Base-by-base conservation (phyloP, 208 protist genomes). In the Herpetomonas tarakana region DNA sequence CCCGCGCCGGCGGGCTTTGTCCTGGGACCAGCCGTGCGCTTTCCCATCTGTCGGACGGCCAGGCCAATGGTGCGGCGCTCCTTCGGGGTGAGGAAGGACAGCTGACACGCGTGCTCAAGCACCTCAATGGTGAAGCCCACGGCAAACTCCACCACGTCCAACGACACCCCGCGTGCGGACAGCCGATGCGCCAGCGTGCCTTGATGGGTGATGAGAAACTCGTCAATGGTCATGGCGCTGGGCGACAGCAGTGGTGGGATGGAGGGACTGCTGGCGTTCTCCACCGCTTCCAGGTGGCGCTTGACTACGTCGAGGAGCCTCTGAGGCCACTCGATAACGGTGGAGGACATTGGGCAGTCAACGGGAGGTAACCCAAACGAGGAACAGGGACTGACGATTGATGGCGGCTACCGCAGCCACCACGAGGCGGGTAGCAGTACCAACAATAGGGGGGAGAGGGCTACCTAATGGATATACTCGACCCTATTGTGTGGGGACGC, bases 21-120 rank as follows among this genome's bases (percentile, higher is more conserved):
- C 25, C 2, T 3, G 47, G 46, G 21, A 18, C 53, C 53, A n/a
- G 65, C 14, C 12, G 69, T 39, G 14, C 65, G 63, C 59, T 71
- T 71, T 54, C 71, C 70, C 24, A 67, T 39, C 51, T 76, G 70
- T 9, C 59, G 60, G 28, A 70, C 62, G 28, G 62, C 64, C 73
- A 69, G 67, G 11, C 53, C 44, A 3, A 78, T 58, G 39, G 73
- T 64, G 41, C 73, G 73, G 3, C 73, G 66, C 52, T 62, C 44
- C 6, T 52, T 50, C 9, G 29, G 31, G 1, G 30, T 54, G 2
- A 94, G 66, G 70, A 94, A 88, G 0, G 77, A 86, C 3, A 80
- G 71, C 21, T 64, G 47, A 59, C 88, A 92, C 21, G 78, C 71
- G 65, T 92, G 78, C 71, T 92, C 88, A 19, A 94, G 78, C 22